Evolutionary conservation across 192 early-diverging fungal species (phyloP).

Genomic region (Backusella circina): DNA sequence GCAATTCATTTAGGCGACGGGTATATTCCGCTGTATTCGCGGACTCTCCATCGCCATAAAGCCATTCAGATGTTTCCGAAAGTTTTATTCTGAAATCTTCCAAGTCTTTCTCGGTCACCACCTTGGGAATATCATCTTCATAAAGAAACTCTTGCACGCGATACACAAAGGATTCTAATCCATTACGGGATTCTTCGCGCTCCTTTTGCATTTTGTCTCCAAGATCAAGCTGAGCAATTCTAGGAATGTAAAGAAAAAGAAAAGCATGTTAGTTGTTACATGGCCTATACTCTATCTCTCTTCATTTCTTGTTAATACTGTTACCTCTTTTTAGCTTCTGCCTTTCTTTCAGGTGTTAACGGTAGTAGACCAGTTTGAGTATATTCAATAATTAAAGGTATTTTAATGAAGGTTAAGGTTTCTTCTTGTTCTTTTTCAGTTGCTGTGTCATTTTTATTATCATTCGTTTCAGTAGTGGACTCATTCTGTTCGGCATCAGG

Average conservation of each 20-base stretch:
- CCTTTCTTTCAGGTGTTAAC: conserved; percentile 21
- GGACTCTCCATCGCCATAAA: conserved; percentile 74
- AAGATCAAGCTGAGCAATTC: conserved; percentile 59
- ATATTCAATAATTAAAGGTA: conserved; percentile 20
- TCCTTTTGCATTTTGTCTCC: conserved; percentile 64
- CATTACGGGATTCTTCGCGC: conserved; percentile 82
- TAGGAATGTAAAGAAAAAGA: neutral
- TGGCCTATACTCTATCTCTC: neutral
- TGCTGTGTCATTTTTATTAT: conserved; percentile 30
- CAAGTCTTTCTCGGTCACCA: conserved; percentile 70
- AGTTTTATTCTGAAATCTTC: conserved; percentile 53
- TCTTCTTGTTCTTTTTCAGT: conserved; percentile 14
- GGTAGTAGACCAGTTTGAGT: conserved; percentile 21
- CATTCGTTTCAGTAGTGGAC: conserved; percentile 33
- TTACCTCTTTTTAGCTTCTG: conserved; percentile 29
- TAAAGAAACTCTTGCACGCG: conserved; percentile 76
- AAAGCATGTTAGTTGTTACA: neutral
- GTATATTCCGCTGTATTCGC: conserved; percentile 65
- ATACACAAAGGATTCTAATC: conserved; percentile 89
- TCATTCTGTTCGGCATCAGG: conserved; percentile 17
- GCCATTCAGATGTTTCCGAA: conserved; percentile 72
- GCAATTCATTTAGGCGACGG: conserved; percentile 39
- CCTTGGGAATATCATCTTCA: conserved; percentile 63
- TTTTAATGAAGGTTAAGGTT: conserved; percentile 6
- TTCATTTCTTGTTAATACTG: neutral